Conservation (phyloP, 2,329 filamentous ascomycete species). For the Claviceps spartinae region DNA sequence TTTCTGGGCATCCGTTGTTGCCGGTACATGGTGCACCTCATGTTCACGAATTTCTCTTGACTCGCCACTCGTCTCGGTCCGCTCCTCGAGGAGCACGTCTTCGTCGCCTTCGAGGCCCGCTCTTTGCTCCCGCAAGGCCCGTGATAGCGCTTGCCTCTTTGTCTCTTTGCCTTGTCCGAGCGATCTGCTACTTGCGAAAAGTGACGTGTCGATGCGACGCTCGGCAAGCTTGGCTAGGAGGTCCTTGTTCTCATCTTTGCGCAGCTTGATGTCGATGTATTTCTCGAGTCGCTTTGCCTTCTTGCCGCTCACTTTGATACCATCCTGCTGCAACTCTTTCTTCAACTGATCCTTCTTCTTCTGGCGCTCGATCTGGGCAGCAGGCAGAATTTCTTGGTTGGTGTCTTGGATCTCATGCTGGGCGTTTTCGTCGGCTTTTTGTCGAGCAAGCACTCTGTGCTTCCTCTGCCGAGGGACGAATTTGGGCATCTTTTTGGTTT, state of each 20-base stretch:
- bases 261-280: conserved; percentile 76
- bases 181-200: conserved; percentile 64
- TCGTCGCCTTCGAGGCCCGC: conserved; percentile 47
- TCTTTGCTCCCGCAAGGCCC: conserved; percentile 49
- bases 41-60: conserved; percentile 12
- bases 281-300: conserved; percentile 55
- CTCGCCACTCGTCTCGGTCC: conserved; percentile 18
- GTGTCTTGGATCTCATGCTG: conserved; percentile 25
- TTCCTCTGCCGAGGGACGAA: conserved; percentile 54
- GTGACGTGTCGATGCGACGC: conserved; percentile 66
- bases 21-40: conserved; percentile 7
- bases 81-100: conserved; percentile 37
- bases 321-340: conserved; percentile 37
- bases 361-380: conserved; percentile 36
- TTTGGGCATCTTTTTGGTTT: conserved; percentile 30
- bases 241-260: conserved; percentile 81
- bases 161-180: conserved; percentile 60
- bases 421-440: conserved; percentile 33
- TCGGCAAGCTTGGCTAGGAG: conserved; percentile 72
- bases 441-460: conserved; percentile 53
- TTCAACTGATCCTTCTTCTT: conserved; percentile 42
- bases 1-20: background rate
- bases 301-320: conserved; percentile 45
- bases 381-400: conserved; percentile 22
- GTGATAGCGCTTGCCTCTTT: conserved; percentile 53